A percentile compares a stretch with the other conserved stretches of the same genome.
Conservation (phyloP, 768 basidiomycete genomes). For the Gautieria morchelliformis region DNA sequence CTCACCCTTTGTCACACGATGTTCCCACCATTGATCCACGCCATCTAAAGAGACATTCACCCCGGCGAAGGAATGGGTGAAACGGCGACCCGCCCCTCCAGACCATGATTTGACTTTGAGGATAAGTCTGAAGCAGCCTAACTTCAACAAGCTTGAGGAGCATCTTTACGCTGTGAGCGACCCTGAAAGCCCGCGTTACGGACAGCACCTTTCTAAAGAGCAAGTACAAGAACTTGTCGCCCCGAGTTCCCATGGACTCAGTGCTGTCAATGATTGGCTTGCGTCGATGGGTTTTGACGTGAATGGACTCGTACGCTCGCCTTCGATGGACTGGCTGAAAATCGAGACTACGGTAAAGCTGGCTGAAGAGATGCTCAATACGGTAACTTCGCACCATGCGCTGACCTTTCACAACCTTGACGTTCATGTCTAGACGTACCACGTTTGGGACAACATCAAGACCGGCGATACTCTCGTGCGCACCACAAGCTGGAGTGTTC, state of each 20-base stretch:
- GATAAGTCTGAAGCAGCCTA: conserved; percentile 10
- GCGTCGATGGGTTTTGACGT: conserved; percentile 42
- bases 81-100: conserved; percentile 2
- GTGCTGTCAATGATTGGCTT: conserved; percentile 21
- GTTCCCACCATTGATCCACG: neutral
- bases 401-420: neutral
- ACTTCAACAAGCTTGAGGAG: conserved; percentile 8
- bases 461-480: conserved; percentile 49
- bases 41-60: neutral
- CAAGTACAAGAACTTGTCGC: conserved; percentile 10
- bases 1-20: neutral
- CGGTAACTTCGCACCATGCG: conserved; percentile 33
- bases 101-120: conserved; percentile 9
- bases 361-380: conserved; percentile 64
- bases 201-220: conserved; percentile 11
- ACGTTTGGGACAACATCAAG: conserved; percentile 46
- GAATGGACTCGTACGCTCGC: conserved; percentile 40
- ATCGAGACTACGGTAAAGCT: conserved; percentile 45
- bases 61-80: neutral
- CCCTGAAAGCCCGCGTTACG: conserved; percentile 9
- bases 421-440: conserved; percentile 39
- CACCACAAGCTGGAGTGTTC: conserved; percentile 63
- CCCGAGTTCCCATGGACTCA: conserved; percentile 1
- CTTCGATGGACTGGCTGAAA: conserved; percentile 63
- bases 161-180: conserved; percentile 11